Evolutionary conservation across 352 stramenopile species (phyloP).

Genomic region (Saprolegnia parasitica): DNA sequence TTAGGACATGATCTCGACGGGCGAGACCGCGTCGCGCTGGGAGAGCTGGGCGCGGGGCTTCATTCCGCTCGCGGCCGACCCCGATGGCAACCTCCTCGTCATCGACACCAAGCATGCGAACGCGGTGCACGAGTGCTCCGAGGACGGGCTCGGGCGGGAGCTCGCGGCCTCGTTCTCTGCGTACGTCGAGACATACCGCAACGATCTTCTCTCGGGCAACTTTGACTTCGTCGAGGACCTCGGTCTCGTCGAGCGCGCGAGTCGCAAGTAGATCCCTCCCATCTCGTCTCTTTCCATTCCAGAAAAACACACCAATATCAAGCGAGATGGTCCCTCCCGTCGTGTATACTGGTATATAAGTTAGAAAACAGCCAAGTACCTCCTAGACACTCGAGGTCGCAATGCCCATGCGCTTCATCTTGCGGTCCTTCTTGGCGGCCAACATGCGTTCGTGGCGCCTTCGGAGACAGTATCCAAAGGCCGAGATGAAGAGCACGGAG

Average conservation of each 20-base stretch:
- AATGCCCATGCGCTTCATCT: slow-evolving; percentile 36
- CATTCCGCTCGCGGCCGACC: slow-evolving; percentile 67
- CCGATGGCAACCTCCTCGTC: slow-evolving; percentile 62
- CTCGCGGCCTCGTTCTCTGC: slow-evolving; percentile 52
- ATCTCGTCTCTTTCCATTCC: background rate
- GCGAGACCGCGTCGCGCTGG: slow-evolving; percentile 42
- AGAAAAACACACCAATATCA: too few relatives aligned
- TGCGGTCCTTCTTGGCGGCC: slow-evolving; percentile 29
- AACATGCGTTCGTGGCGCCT: slow-evolving; percentile 50
- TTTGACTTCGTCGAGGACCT: slow-evolving; percentile 82
- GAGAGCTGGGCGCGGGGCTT: slow-evolving; percentile 57
- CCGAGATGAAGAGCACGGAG: slow-evolving; percentile 49
- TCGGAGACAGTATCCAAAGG: slow-evolving; percentile 56
- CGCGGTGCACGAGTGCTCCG: slow-evolving; percentile 62
- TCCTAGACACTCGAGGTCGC: slow-evolving; percentile 30
- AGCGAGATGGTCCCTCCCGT: too few relatives aligned
- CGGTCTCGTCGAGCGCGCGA: slow-evolving; percentile 67
- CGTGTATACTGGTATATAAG: background rate
- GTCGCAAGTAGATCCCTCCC: slow-evolving; percentile 20
- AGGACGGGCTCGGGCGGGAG: slow-evolving; percentile 53
- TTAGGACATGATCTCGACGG: slow-evolving; percentile 54
- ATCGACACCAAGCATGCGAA: slow-evolving; percentile 46
- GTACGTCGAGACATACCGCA: slow-evolving; percentile 75
- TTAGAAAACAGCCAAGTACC: background rate
- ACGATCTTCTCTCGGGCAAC: slow-evolving; percentile 71